These are phyloP conservation scores for Cercospora sp. DNA, from an alignment of 2,329 filamentous ascomycete species.

Conservation along the genomic window DNA sequence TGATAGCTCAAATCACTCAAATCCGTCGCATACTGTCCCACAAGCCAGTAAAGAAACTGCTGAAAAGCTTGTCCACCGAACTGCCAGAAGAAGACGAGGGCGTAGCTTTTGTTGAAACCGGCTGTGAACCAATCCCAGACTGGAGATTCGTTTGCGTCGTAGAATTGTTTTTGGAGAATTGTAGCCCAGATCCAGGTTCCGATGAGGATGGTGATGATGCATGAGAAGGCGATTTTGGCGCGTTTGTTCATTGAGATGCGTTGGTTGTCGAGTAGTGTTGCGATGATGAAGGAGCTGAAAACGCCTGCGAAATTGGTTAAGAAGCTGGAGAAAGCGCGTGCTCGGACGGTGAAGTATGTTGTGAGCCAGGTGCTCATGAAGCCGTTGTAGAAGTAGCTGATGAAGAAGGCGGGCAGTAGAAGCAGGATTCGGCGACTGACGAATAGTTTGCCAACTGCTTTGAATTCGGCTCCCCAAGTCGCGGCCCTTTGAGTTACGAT, in stretches of 20 bases:
- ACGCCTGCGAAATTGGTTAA: constrained; percentile 43
- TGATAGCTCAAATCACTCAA: constrained; percentile 9
- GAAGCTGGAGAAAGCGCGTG: constrained; percentile 47
- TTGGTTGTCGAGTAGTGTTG: constrained; percentile 20
- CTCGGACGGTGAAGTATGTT: constrained; percentile 48
- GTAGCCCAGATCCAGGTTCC: constrained; percentile 26
- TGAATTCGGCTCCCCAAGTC: constrained; percentile 36
- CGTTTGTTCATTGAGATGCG: constrained; percentile 24
- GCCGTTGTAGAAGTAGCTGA: constrained; percentile 45
- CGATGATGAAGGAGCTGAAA: constrained; percentile 19
- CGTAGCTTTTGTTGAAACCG: constrained; percentile 12
- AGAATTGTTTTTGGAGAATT: constrained; percentile 19
- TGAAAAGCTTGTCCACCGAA: constrained; percentile 17
- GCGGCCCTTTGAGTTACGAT: constrained; percentile 38
- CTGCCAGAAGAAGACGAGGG: constrained; percentile 15
- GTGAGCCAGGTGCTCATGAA: constrained; percentile 53
- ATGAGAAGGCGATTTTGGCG: constrained; percentile 26
- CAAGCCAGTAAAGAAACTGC: constrained; percentile 15
- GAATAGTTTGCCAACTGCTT: constrained; percentile 39
- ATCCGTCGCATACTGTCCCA: constrained; percentile 14
- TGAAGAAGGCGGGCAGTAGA: constrained; percentile 43
- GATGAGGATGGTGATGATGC: constrained; percentile 18
- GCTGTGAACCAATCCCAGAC: constrained; percentile 13
- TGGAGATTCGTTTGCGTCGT: not conserved
- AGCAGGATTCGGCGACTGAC: constrained; percentile 40